Evolutionary conservation across 495 filamentous ascomycete genomes (phyloP), one percentile per base, ranked within the genome.

Genomic region (Penicillium lividum): DNA sequence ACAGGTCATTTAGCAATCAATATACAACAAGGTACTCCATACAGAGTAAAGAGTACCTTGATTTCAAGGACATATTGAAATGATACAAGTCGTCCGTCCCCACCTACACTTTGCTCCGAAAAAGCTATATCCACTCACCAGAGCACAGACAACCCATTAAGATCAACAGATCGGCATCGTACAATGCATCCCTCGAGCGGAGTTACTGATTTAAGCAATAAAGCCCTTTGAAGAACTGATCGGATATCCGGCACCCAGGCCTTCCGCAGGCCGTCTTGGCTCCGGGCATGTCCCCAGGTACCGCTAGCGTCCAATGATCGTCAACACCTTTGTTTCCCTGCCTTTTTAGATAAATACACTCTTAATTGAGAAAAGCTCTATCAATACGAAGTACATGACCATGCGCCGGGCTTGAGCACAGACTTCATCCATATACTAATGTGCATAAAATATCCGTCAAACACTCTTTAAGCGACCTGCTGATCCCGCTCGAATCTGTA

Each of bases 91-190:
- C 38, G 38, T 5, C 6, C 15, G 11, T 16, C 11, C 38, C 10
- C 15, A n/a, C 33, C 9, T 40, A 40, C 13, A 40, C 38, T n/a
- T 16, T 40, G 15, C n/a, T 15, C 38, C 3, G 11, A 1, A 16
- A 16, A 40, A 3, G 38, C n/a, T 15, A 16, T 40, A 5, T 40
- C 5, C n/a, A 15, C 38, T 16, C 34, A 9, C 34, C 34, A n/a
- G n/a, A n/a, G 38, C 38, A 40, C 38, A 40, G 38, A 40, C 28
- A 49, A 8, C 28, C 44, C 44, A 6, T 10, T 3, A 40, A 5
- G 38, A 52, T 28, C 16, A 52, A 52, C n/a, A 36, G 49, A 52
- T 52, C 49, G 49, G 10, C 49, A 22, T 40, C 49, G 9, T 52
- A 36, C 31, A 11, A n/a, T 40, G 11, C 3, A 16, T 40, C 13